Conservation (phyloP, 768 basidiomycete species). For the Trametes villosa region DNA sequence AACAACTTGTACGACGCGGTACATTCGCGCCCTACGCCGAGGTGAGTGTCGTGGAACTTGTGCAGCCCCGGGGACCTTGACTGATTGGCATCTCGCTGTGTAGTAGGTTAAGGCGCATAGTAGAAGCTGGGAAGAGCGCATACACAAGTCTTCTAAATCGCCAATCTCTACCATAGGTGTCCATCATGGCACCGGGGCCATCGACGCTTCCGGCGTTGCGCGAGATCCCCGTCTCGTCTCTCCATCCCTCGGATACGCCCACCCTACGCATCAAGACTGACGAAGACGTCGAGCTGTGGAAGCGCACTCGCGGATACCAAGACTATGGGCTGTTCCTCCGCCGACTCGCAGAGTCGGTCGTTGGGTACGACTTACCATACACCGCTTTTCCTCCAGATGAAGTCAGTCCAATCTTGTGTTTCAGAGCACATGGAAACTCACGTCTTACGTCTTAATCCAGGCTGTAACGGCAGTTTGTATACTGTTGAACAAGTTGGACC, state of each 20-base stretch:
- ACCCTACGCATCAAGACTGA: conserved; percentile 70
- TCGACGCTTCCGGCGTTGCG: conserved; percentile 35
- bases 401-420: conserved; percentile 22
- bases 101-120: too few species aligned
- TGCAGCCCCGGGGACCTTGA: too few species aligned
- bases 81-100: too few species aligned
- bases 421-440: neutral
- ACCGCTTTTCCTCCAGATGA: conserved; percentile 26
- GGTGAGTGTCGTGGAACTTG: too few species aligned
- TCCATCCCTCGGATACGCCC: conserved; percentile 37
- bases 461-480: conserved; percentile 50
- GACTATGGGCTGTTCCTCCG: conserved; percentile 79
- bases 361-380: conserved; percentile 61
- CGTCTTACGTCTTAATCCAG: conserved; percentile 36
- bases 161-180: too few species aligned
- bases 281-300: conserved; percentile 76
- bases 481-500: conserved; percentile 67
- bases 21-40: too few species aligned
- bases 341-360: conserved; percentile 77
- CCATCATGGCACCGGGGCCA: neutral
- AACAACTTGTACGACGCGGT: too few species aligned
- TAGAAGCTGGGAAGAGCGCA: too few species aligned
- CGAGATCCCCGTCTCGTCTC: conserved; percentile 33
- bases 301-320: conserved; percentile 65
- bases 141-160: too few species aligned